A percentile compares a stretch with the other conserved stretches of the same genome.
phyloP scores from a whole-genome alignment of 768 basidiomycete genomes.

The Coprinopsis sp. region DNA sequence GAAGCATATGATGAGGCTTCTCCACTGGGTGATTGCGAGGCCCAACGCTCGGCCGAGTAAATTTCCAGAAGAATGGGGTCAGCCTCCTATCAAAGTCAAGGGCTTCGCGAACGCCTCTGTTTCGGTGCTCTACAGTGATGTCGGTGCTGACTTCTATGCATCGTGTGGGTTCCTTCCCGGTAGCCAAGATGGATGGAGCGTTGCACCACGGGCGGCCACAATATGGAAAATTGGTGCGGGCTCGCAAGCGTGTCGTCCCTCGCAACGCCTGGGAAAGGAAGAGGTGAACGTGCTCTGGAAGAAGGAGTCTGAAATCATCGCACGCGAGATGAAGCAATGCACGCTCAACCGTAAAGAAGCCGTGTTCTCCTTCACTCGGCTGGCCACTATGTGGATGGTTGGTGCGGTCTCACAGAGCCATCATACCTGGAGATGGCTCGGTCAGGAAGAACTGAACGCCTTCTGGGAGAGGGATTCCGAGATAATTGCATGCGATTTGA shows the following conservation, averaged over 20 bases:
- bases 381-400: too few relatives aligned
- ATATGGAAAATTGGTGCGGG: slow-evolving; percentile 27
- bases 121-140: slow-evolving; percentile 26
- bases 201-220: slow-evolving; percentile 29
- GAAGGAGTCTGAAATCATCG: slow-evolving; percentile 34
- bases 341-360: neutral
- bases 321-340: slow-evolving; percentile 23
- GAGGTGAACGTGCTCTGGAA: slow-evolving; percentile 31
- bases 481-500: too few relatives aligned
- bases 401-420: too few relatives aligned
- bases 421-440: too few relatives aligned
- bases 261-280: slow-evolving; percentile 27
- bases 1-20: slow-evolving; percentile 57
- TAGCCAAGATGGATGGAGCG: slow-evolving; percentile 37
- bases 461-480: too few relatives aligned
- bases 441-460: too few relatives aligned
- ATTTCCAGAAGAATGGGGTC: slow-evolving; percentile 25
- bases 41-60: slow-evolving; percentile 11
- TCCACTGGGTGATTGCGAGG: slow-evolving; percentile 41
- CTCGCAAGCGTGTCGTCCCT: slow-evolving; percentile 2
- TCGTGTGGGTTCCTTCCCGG: slow-evolving; percentile 16
- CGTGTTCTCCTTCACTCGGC: slow-evolving; percentile 21
- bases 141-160: slow-evolving; percentile 21
- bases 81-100: slow-evolving; percentile 15
- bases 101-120: slow-evolving; percentile 17